Evolutionary conservation across 164 flowering plant species (phyloP), one percentile per base, ranked within the genome.

Genomic region (Vitis riparia): DNA sequence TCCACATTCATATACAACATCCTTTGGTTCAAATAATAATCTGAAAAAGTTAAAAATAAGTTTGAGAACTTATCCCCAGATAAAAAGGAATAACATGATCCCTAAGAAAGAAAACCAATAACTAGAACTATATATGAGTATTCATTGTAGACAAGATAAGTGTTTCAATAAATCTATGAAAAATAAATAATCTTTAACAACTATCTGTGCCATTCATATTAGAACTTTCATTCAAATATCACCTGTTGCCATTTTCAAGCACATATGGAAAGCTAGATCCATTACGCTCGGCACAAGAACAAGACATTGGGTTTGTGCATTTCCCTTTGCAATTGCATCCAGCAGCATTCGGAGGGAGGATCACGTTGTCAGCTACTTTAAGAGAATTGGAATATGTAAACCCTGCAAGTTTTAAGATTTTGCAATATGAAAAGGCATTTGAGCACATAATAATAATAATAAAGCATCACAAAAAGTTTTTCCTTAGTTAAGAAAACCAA

Each of bases 1-100:
- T 13, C 79, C 76, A 47, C 79, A 77, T 51, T 77, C 79, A 51
- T 11, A 68, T 50, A 77, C 76, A 51, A 77, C 76, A 68, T 64
- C 73, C 52, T 30, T 66, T 32, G 79, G 69, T 23, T 23, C 27
- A 32, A 63, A 61, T 10, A 70, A 11, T 50, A 70, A 62, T 55
- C 73, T 63, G 73, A 63, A 55, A 55, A 17, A 57, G 58, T 23
- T 23, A 23, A 56, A 5, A 53, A 57, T 16, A n/a, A 19, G 19
- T 30, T 50, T 16, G 13, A 30, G 16, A 48, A 51, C 29, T 3
- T 29, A 23, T 23, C 27, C 27, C 27, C 2, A 23, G 27, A 2
- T 23, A 23, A 23, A 23, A 23, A 23, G 27, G 27, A 23, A 23
- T 23, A 23, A 23, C 27, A 23, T 23, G 27, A 23, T 23, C 27